phyloP scores from a whole-genome alignment of 331 rosid genomes.

The Phaseolus coccineus region DNA sequence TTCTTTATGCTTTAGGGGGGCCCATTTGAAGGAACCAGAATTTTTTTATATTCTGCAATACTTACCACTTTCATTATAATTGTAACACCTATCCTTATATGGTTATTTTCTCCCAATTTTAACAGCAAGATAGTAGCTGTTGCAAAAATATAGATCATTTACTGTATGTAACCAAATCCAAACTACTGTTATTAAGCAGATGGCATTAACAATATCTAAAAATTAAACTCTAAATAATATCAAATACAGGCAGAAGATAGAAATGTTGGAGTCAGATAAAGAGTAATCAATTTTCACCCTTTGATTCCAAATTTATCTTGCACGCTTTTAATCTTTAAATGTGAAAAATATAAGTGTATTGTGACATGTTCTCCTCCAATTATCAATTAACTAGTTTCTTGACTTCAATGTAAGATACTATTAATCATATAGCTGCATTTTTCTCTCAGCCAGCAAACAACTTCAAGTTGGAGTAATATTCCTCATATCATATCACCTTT shows the following conservation, averaged over 20 bases:
- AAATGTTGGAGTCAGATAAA: not conserved
- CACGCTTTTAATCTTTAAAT: slow-evolving; percentile 7
- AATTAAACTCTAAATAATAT: not conserved
- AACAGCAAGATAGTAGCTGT: not conserved
- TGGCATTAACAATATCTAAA: not conserved
- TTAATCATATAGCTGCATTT: slow-evolving; percentile 4
- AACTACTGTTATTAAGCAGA: not conserved
- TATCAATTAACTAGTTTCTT: slow-evolving; percentile 11
- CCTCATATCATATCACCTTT: slow-evolving; percentile 40
- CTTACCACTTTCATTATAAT: not conserved
- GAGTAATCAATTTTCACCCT: slow-evolving; percentile 8
- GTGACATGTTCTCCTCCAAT: slow-evolving; percentile 4
- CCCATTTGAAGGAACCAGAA: slow-evolving; percentile 2
- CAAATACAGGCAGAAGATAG: not conserved
- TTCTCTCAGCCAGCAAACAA: slow-evolving; percentile 28
- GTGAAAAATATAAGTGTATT: not conserved
- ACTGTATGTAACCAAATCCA: not conserved
- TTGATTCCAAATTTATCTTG: not conserved
- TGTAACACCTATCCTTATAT: not conserved
- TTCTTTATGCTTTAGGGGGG: not conserved
- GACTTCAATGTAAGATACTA: not conserved
- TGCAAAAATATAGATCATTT: not conserved
- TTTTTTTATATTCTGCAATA: not conserved
- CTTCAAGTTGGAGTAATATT: slow-evolving; percentile 29
- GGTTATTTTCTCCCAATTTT: not conserved